Evolutionary conservation across 2,329 filamentous ascomycete species (phyloP).

Genomic region (Penicillium brasilianum): DNA sequence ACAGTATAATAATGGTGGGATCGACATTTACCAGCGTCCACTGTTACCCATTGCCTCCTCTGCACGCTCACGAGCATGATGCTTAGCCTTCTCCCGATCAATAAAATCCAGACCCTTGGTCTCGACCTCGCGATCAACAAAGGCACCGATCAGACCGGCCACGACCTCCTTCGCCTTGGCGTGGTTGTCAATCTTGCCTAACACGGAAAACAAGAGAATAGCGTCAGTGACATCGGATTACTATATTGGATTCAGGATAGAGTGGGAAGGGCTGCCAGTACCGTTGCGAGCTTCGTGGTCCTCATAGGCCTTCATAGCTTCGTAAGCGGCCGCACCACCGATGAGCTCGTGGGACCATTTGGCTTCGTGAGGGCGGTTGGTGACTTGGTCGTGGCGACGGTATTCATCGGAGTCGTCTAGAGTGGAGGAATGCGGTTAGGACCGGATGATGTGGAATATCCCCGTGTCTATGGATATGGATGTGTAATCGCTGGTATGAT

Average conservation of each 20-base stretch:
- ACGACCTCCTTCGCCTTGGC: slow-evolving; percentile 77
- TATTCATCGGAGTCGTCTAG: slow-evolving; percentile 56
- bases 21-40: slow-evolving; percentile 18
- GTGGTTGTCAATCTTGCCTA: slow-evolving; percentile 72
- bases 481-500: background rate
- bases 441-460: slow-evolving; percentile 45
- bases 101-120: slow-evolving; percentile 66
- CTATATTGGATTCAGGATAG: no score
- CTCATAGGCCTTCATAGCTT: slow-evolving; percentile 80
- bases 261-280: slow-evolving; percentile 34
- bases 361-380: slow-evolving; percentile 56
- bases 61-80: slow-evolving; percentile 51
- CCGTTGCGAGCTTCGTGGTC: slow-evolving; percentile 72
- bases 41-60: slow-evolving; percentile 13
- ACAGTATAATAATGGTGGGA: background rate
- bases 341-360: slow-evolving; percentile 74
- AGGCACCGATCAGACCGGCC: slow-evolving; percentile 74
- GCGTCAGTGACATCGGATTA: background rate
- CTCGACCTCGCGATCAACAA: slow-evolving; percentile 77
- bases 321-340: slow-evolving; percentile 76
- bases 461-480: background rate
- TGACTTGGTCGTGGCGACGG: slow-evolving; percentile 43
- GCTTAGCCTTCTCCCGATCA: slow-evolving; percentile 64
- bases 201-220: background rate
- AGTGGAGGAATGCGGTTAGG: slow-evolving; percentile 11